These are phyloP conservation scores for Pseudonitzschia pungens DNA, from an alignment of 108 stramenopile species.

Conservation along the genomic window DNA sequence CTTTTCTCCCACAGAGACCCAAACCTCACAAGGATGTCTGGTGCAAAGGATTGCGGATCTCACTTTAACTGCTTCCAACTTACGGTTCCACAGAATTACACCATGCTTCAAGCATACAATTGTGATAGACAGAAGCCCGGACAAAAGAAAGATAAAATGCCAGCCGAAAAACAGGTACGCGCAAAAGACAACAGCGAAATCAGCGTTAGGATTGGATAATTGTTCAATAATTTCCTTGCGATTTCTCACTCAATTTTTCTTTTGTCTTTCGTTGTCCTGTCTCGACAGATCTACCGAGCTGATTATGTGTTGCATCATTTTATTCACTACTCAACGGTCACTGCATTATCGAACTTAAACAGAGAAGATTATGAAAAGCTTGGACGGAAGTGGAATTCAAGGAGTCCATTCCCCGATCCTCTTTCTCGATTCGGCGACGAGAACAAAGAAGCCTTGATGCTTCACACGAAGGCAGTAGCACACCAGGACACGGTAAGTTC, in stretches of 20 bases:
- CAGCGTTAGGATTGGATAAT: not conserved
- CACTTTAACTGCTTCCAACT: slow-evolving; percentile 49
- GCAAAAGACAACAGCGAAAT: not conserved
- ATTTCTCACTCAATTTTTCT: not conserved
- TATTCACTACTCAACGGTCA: slow-evolving; percentile 85
- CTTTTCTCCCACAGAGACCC: slow-evolving; percentile 22
- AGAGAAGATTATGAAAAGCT: slow-evolving; percentile 43
- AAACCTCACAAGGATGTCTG: slow-evolving; percentile 12
- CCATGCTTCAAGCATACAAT: slow-evolving; percentile 87
- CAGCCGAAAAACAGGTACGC: slow-evolving; percentile 67
- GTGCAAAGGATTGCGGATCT: slow-evolving; percentile 32
- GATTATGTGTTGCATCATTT: slow-evolving; percentile 86
- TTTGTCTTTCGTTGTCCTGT: not conserved
- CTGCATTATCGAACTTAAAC: slow-evolving; percentile 62
- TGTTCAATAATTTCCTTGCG: not conserved
- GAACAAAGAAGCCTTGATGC: slow-evolving; percentile 75
- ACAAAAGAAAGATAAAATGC: slow-evolving; percentile 57
- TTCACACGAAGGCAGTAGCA: slow-evolving; percentile 85
- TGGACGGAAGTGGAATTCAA: slow-evolving; percentile 21
- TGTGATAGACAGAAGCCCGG: slow-evolving; percentile 83
- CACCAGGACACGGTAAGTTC: slow-evolving; percentile 57
- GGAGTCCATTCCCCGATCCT: slow-evolving; percentile 56
- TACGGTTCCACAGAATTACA: slow-evolving; percentile 61
- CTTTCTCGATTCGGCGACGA: slow-evolving; percentile 66
- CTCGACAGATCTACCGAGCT: slow-evolving; percentile 31